Evolutionary conservation across 208 protist genomes (phyloP).

Genomic region (Leishmania tarentolae): DNA sequence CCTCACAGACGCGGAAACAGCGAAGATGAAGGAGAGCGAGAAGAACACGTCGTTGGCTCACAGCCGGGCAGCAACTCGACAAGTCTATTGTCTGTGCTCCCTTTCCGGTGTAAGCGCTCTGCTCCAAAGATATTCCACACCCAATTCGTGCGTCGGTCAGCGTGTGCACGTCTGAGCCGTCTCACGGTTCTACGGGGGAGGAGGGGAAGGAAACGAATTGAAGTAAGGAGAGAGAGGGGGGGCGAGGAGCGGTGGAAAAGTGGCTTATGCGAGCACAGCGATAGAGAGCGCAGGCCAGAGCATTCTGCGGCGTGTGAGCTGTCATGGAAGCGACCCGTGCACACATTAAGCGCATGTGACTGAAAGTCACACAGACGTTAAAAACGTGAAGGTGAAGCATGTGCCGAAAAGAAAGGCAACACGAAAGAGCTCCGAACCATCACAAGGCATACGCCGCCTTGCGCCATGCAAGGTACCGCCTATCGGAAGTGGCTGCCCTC

Average conservation of each 20-base stretch:
- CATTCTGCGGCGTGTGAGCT: not conserved
- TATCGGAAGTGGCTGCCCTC: not conserved
- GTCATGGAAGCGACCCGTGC: not conserved
- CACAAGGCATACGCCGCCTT: not conserved
- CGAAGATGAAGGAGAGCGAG: not conserved
- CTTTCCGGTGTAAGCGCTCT: not conserved
- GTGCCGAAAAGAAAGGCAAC: not conserved
- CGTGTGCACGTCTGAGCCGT: constrained; percentile 1
- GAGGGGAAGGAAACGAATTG: not conserved
- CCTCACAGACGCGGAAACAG: not conserved
- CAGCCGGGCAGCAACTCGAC: not conserved
- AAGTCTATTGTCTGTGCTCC: not conserved
- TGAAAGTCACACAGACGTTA: not conserved
- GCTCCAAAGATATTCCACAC: not conserved
- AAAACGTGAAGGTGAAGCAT: not conserved
- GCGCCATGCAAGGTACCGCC: not conserved
- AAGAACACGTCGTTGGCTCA: not conserved
- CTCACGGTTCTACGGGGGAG: not conserved
- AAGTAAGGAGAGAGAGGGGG: not conserved
- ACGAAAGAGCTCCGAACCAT: not conserved
- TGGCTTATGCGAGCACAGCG: not conserved
- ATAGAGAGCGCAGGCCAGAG: not conserved
- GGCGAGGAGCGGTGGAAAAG: not conserved
- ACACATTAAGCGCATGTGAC: too few species aligned
- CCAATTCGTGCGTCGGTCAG: not conserved